A percentile compares a stretch with the other conserved stretches of the same genome.
Conservation (phyloP, 768 basidiomycete genomes). For the Gautieria morchelliformis region DNA sequence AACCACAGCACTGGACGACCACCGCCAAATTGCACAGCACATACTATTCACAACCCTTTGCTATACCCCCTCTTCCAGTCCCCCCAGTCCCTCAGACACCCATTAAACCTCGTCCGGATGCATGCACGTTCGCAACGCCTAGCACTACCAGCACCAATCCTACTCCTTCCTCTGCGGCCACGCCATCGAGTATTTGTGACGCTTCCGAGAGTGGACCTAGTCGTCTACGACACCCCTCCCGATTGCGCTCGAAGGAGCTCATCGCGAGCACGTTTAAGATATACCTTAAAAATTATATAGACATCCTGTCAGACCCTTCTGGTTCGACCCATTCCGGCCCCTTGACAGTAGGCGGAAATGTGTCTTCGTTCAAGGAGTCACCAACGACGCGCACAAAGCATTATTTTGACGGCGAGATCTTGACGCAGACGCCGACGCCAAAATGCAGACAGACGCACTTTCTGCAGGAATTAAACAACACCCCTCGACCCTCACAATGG, state of each 20-base stretch:
- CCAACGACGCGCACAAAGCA: background rate
- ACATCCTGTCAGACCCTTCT: constrained; percentile 19
- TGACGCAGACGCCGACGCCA: background rate
- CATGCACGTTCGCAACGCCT: background rate
- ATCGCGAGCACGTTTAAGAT: constrained; percentile 64
- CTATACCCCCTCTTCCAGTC: constrained; percentile 27
- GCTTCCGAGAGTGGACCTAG: constrained; percentile 20
- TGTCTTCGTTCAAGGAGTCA: background rate
- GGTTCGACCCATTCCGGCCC: background rate
- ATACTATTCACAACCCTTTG: constrained; percentile 47
- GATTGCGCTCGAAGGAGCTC: constrained; percentile 56
- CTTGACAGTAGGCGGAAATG: background rate
- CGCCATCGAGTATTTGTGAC: constrained; percentile 2
- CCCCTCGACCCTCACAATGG: background rate
- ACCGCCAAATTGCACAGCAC: constrained; percentile 45
- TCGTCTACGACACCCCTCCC: constrained; percentile 64
- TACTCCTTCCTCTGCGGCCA: constrained; percentile 14
- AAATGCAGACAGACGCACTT: background rate
- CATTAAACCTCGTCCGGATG: constrained; percentile 1
- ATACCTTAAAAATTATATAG: constrained; percentile 75
- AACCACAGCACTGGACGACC: constrained; percentile 44
- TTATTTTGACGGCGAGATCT: background rate
- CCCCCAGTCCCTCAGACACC: constrained; percentile 9
- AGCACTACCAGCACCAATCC: background rate
- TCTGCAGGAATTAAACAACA: background rate